These are phyloP conservation scores for Nigrograna mackinnonii DNA, from an alignment of 2,329 filamentous ascomycete species.

Conservation along the genomic window DNA sequence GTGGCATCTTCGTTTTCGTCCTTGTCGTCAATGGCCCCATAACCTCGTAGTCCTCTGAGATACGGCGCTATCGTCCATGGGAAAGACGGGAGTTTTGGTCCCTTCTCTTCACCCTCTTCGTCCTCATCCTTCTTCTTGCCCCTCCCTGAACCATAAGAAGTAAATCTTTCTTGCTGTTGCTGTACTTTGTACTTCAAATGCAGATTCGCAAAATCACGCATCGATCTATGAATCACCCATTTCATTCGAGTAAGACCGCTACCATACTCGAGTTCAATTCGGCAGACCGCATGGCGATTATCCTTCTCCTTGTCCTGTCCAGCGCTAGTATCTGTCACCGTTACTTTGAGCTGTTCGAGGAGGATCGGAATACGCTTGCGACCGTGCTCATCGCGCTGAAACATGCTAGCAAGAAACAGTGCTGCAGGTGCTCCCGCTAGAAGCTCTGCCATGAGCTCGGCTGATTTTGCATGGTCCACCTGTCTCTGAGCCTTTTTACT, in stretches of 20 bases:
- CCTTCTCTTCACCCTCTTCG: slow-evolving; percentile 21
- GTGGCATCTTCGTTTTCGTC: slow-evolving; percentile 77
- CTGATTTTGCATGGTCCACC: slow-evolving; percentile 92
- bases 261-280: slow-evolving; percentile 93
- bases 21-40: slow-evolving; percentile 62
- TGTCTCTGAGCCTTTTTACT: slow-evolving; percentile 81
- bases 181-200: slow-evolving; percentile 93
- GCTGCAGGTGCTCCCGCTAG: slow-evolving; percentile 91
- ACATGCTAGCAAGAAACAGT: slow-evolving; percentile 94
- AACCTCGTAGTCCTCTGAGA: slow-evolving; percentile 75
- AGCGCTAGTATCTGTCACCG: slow-evolving; percentile 73
- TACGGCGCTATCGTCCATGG: slow-evolving; percentile 90
- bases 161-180: slow-evolving; percentile 80
- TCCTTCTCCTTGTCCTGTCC: slow-evolving; percentile 40
- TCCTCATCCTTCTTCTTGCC: slow-evolving; percentile 18
- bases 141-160: slow-evolving; percentile 55
- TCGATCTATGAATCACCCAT: slow-evolving; percentile 87
- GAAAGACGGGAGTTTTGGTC: slow-evolving; percentile 85
- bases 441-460: slow-evolving; percentile 93
- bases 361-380: slow-evolving; percentile 94
- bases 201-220: slow-evolving; percentile 88
- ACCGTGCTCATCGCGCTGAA: slow-evolving; percentile 94
- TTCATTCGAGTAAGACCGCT: slow-evolving; percentile 95
- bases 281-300: slow-evolving; percentile 81
- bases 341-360: slow-evolving; percentile 90